Evolutionary conservation across 2,329 filamentous ascomycete genomes (phyloP), one percentile per base, ranked within the genome.

Genomic region (Colletotrichum lini): DNA sequence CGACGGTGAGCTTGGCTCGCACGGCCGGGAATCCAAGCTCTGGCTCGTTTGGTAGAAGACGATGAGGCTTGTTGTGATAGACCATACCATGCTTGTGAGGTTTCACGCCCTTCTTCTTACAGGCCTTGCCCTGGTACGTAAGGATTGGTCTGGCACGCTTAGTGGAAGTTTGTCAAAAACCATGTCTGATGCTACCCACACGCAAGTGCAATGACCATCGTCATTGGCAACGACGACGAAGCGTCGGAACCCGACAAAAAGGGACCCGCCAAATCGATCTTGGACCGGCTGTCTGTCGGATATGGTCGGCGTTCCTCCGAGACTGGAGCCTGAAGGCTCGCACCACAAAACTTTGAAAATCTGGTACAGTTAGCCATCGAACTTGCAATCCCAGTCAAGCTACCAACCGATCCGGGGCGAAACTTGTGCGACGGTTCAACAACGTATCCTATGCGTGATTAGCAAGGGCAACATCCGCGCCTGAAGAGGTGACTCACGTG

Each of bases 331-430:
- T 35, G 79, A 78, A 0, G 88, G 88, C 58, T 90, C 87, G 10
- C 84, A 82, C 87, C 88, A 90, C 21, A 85, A 77, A 2, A 88
- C 82, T 74, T 89, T 90, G 78, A 89, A 87, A 21, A 90, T 84
- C 87, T 88, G 66, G 23, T 2, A 2, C 30, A 21, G 7, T 44
- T 65, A 70, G 68, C 54, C 54, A 50, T 9, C 56, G 49, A 44
- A 40, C 9, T 12, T 2, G 2, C 4, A 44, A 38, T 0, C 47
- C 23, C 30, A 7, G 16, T 30, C 21, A 12, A 23, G 16, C 42
- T 9, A 74, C 80, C 72, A 75, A 83, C 84, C 78, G 81, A 79
- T 65, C 84, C 84, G 2, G 83, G 82, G 40, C 78, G 75, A 57
- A 86, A 86, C 49, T 74, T 79, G 13, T 69, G 72, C 1, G 83